Evolutionary conservation across 805 yeast genomes (phyloP), one percentile per base, ranked within the genome.

Genomic region (Kluyveromyces siamensis): DNA sequence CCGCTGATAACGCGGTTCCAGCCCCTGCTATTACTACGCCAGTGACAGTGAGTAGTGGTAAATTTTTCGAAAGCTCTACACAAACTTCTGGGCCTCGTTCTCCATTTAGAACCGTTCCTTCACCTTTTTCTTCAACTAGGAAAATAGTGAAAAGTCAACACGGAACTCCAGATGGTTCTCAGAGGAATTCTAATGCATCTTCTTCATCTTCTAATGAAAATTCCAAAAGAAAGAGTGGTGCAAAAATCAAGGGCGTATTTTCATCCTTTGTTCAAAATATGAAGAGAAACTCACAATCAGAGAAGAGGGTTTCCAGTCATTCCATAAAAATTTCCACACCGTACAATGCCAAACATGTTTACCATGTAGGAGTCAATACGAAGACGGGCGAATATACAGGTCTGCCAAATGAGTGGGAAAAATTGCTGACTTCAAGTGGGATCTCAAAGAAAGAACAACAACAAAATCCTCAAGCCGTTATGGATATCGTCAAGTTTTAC

Each of bases 381-480:
- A 79, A 77, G 53, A 78, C 88, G 18, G 96, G 96, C 11, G 84
- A 86, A 41, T 91, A 84, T 63, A 87, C 93, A 0, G 98, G 97
- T 2, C 71, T 93, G 40, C 99, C 99, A 0, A 83, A 79, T 27
- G 95, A 88, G 59, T 93, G 99, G 99, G 88, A 88, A 53, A 77
- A 79, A 52, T 72, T 90, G 36, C 73, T 93, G 47, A 76, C 83
- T 11, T 86, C 93, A 1, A 84, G 89, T 58, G 96, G 96, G 47
- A 89, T 93, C 50, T 80, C 96, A 6, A 81, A 78, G 53, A 84
- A 79, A 53, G 99, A 93, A 59, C 96, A 88, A 68, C 83, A 83
- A 61, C 86, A 84, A 52, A 87, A 93, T 66, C 96, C 97, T 1
- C 90, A 87, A 65, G 96, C 96, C 1, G 96, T 93, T 6, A 84